These are phyloP conservation scores for Aspergillus piperis DNA, from an alignment of 2,329 filamentous ascomycete genomes.

Conservation along the genomic window DNA sequence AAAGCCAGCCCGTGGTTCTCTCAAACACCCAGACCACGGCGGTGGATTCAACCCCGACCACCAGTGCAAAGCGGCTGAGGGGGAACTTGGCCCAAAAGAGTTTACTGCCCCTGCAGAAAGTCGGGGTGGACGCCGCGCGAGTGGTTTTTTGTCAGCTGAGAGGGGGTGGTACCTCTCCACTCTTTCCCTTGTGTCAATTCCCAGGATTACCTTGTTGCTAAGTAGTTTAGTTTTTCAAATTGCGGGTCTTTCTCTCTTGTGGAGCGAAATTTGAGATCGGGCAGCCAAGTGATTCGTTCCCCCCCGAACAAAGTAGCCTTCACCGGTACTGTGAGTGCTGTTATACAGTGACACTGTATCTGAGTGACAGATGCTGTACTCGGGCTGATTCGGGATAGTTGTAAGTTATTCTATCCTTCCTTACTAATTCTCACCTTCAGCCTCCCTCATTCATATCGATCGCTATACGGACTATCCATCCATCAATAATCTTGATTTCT, in stretches of 20 bases:
- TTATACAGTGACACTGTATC: conserved; percentile 17
- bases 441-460: no score
- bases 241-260: neutral
- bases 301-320: neutral
- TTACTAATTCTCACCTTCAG: neutral
- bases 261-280: conserved; percentile 12
- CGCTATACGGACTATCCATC: neutral
- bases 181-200: conserved; percentile 4
- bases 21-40: conserved; percentile 4
- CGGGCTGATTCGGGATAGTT: conserved; percentile 13
- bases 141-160: conserved; percentile 4
- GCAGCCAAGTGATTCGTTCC: conserved; percentile 16
- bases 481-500: neutral
- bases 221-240: neutral
- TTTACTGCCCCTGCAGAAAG: conserved; percentile 8
- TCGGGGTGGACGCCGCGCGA: neutral
- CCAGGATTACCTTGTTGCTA: neutral
- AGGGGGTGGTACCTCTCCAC: no score
- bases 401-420: neutral
- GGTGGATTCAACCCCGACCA: conserved; percentile 4
- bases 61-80: neutral
- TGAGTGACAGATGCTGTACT: conserved; percentile 17
- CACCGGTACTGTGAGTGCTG: conserved; percentile 12
- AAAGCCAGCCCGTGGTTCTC: conserved; percentile 1
- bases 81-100: conserved; percentile 6